Evolutionary conservation across 2,329 filamentous ascomycete species (phyloP).

Genomic region (Plectosphaerella cucumerina): DNA sequence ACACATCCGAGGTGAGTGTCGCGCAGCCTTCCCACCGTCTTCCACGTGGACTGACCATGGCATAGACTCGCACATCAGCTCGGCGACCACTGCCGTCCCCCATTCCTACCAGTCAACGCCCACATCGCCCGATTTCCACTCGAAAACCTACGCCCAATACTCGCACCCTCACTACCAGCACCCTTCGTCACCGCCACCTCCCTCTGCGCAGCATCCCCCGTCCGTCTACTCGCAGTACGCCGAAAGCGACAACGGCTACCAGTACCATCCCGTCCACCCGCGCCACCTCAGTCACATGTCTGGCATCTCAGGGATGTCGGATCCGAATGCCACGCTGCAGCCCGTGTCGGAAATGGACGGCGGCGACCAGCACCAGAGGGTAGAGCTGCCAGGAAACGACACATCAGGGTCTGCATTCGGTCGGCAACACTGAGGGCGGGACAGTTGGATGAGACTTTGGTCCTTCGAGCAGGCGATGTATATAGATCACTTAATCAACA

Average conservation of each 20-base stretch:
- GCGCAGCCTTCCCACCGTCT: neutral
- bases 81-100: neutral
- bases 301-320: neutral
- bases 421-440: too few relatives aligned
- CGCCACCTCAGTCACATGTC: neutral
- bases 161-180: neutral
- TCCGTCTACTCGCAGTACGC: neutral
- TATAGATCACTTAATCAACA: too few relatives aligned
- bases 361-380: neutral
- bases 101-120: conserved; percentile 1
- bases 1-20: neutral
- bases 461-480: too few relatives aligned
- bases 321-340: neutral
- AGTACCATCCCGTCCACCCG: neutral
- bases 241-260: neutral
- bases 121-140: neutral
- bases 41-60: neutral
- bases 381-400: neutral
- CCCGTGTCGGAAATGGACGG: conserved; percentile 1
- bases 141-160: neutral
- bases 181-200: neutral
- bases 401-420: too few relatives aligned
- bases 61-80: conserved; percentile 1
- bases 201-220: neutral
- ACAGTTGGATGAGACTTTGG: too few relatives aligned